Conservation (phyloP, 768 basidiomycete genomes). For the Russula sp. region DNA sequence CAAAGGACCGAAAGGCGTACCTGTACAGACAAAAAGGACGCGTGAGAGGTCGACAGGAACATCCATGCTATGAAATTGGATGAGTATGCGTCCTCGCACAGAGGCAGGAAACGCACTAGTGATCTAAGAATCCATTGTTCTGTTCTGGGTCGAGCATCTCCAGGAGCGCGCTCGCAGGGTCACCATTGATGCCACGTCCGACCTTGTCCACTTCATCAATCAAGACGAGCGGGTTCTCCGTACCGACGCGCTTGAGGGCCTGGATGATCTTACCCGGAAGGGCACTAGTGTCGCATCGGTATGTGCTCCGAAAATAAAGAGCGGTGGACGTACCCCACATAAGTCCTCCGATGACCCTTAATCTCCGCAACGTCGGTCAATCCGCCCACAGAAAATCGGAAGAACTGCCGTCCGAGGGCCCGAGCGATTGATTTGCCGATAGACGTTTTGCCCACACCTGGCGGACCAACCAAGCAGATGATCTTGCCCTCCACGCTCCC, state of each 20-base stretch:
- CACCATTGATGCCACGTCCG: slow-evolving; percentile 83
- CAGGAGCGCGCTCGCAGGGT: slow-evolving; percentile 82
- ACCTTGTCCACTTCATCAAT: slow-evolving; percentile 98
- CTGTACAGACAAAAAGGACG: slow-evolving; percentile 95
- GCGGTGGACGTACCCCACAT: slow-evolving; percentile 61
- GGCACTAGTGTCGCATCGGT: slow-evolving; percentile 40
- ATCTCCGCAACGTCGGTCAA: slow-evolving; percentile 98
- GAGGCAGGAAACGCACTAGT: slow-evolving; percentile 59
- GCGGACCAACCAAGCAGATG: slow-evolving; percentile 91
- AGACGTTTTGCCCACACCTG: slow-evolving; percentile 95
- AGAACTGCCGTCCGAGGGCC: slow-evolving; percentile 86
- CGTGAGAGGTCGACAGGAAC: slow-evolving; percentile 94
- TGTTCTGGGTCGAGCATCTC: slow-evolving; percentile 96
- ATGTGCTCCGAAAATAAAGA: not conserved
- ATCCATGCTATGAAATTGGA: slow-evolving; percentile 62
- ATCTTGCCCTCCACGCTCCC: slow-evolving; percentile 98
- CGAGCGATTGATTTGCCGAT: slow-evolving; percentile 94
- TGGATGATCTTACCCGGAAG: slow-evolving; percentile 94
- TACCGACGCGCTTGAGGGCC: slow-evolving; percentile 86
- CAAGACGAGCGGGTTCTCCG: slow-evolving; percentile 88
- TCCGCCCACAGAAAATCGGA: slow-evolving; percentile 95
- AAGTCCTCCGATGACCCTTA: slow-evolving; percentile 96
- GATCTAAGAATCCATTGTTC: slow-evolving; percentile 89
- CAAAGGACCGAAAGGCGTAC: slow-evolving; percentile 25
- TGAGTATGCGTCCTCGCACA: not conserved